Percentiles rank a stretch among this genome's conserved stretches.
Evolutionary conservation across 139 green algal species (phyloP).

Genomic region (Deuterostichococcus epilithicus): DNA sequence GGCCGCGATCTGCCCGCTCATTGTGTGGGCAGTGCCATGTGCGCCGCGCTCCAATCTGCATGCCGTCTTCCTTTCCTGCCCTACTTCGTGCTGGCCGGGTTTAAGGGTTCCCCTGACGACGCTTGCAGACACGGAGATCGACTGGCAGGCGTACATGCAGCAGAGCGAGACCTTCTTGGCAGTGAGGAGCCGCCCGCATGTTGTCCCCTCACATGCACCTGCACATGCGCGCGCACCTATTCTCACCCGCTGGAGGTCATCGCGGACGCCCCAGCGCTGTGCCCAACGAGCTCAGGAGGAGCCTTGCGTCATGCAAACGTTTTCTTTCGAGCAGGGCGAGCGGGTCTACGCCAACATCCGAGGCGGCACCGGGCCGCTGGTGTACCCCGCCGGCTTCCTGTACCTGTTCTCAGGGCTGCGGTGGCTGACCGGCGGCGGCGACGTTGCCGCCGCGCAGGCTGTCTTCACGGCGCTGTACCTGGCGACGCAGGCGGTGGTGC

Average conservation of each 20-base stretch:
- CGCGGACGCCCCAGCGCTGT: background rate
- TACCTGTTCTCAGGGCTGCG: constrained; percentile 67
- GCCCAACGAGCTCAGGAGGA: background rate
- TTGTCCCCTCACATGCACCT: background rate
- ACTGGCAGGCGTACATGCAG: constrained; percentile 56
- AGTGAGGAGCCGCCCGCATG: background rate
- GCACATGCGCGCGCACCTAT: too few species aligned
- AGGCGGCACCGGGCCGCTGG: constrained; percentile 75
- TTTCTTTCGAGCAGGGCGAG: constrained; percentile 52
- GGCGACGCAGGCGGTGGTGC: constrained; percentile 43
- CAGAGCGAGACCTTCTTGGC: constrained; percentile 35
- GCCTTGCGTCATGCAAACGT: too few species aligned
- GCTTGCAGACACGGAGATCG: constrained; percentile 53
- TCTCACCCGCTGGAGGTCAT: background rate
- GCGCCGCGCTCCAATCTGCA: too few species aligned
- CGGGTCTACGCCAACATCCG: constrained; percentile 67
- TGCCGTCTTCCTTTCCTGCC: background rate
- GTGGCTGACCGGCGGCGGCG: constrained; percentile 45
- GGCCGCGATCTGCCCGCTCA: constrained; percentile 25
- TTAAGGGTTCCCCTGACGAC: background rate
- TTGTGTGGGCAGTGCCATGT: constrained; percentile 40
- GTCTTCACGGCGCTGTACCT: constrained; percentile 71
- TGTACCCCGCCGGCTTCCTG: constrained; percentile 84
- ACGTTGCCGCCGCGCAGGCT: constrained; percentile 18
- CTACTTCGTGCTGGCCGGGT: background rate